These are phyloP conservation scores for Postia placenta DNA, from an alignment of 768 basidiomycete species.

Conservation along the genomic window DNA sequence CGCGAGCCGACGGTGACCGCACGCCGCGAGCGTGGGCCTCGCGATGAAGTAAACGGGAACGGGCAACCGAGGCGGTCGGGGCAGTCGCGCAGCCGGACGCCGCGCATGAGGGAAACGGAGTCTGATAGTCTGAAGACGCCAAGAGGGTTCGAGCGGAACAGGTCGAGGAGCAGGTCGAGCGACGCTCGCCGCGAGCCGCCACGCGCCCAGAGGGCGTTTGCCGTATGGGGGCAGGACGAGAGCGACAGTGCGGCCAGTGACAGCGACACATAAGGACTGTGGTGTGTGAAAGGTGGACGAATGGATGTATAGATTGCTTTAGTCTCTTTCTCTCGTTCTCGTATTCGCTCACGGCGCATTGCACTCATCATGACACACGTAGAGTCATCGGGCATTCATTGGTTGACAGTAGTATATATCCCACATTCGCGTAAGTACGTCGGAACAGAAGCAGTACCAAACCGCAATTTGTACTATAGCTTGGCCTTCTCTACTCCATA, in stretches of 20 bases:
- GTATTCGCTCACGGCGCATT: neutral
- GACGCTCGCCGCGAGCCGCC: constrained; percentile 19
- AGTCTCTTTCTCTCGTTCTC: neutral
- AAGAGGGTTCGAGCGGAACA: constrained; percentile 32
- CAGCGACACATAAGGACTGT: constrained; percentile 35
- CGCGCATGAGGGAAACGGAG: constrained; percentile 53
- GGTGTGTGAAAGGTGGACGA: neutral
- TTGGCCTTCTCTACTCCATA: neutral
- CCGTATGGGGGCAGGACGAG: constrained; percentile 85
- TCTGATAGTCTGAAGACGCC: constrained; percentile 54
- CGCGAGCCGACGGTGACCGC: constrained; percentile 25
- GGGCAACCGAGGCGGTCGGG: constrained; percentile 27
- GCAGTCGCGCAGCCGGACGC: constrained; percentile 44
- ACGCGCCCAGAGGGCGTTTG: constrained; percentile 39
- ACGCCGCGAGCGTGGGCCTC: constrained; percentile 40
- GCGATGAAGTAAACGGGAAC: constrained; percentile 46
- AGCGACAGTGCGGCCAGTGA: constrained; percentile 83
- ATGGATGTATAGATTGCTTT: neutral
- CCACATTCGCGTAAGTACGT: neutral
- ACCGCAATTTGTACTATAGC: neutral
- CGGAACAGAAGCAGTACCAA: neutral
- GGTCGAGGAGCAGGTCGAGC: constrained; percentile 17
- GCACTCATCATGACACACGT: neutral
- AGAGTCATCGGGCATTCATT: neutral
- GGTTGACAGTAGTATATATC: neutral